A percentile compares a stretch with the other conserved stretches of the same genome.
Conservation (phyloP, 1,284 basidiomycete genomes). For the Mycosarcoma maydis region DNA sequence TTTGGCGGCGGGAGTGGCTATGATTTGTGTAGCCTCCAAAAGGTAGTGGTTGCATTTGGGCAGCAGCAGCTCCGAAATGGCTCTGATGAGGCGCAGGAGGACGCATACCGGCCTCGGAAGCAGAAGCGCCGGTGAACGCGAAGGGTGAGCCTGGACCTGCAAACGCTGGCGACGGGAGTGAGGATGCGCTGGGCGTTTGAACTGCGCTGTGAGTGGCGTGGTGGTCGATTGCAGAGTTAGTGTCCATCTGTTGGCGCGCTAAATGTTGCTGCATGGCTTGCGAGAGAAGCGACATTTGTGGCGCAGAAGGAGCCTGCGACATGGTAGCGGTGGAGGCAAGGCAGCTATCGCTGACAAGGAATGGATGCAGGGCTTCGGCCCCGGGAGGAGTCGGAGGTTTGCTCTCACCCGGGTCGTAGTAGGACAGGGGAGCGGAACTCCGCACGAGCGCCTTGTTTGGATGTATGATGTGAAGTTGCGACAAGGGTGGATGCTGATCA, state of each 20-base stretch:
- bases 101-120: conserved; percentile 10
- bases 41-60: conserved; percentile 24
- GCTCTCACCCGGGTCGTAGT: conserved; percentile 36
- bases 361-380: conserved; percentile 8
- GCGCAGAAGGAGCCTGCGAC: conserved; percentile 35
- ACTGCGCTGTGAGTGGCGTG: conserved; percentile 8
- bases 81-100: conserved; percentile 17
- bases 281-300: conserved; percentile 47
- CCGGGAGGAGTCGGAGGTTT: conserved; percentile 33
- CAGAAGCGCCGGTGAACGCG: conserved; percentile 8
- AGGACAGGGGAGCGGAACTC: conserved; percentile 19
- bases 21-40: conserved; percentile 11
- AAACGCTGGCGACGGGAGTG: conserved; percentile 37
- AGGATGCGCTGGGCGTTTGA: conserved; percentile 32
- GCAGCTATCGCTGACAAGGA: conserved; percentile 10
- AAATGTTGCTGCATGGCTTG: conserved; percentile 53
- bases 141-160: conserved; percentile 25
- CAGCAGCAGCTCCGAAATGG: conserved; percentile 23
- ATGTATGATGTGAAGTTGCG: background rate
- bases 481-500: background rate
- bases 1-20: conserved; percentile 27
- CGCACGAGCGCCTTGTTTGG: background rate
- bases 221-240: conserved; percentile 7
- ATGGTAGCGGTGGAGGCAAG: conserved; percentile 12
- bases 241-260: conserved; percentile 38